phyloP scores from a whole-genome alignment of 169 alveolate species.

The Plasmodium adleri region DNA sequence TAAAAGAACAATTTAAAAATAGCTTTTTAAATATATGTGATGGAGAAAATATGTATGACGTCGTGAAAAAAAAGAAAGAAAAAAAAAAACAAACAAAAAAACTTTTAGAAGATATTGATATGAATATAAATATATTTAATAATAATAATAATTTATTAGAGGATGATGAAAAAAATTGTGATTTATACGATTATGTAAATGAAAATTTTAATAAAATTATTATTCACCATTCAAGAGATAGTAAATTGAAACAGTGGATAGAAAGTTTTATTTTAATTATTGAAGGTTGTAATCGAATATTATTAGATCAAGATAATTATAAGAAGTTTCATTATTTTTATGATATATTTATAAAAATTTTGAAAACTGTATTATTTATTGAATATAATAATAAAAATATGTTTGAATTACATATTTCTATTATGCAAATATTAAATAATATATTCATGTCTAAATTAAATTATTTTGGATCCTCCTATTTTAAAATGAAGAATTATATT shows the following conservation, averaged over 20 bases:
- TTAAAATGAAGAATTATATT: slow-evolving; percentile 51
- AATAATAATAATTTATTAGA: background rate
- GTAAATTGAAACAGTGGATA: slow-evolving; percentile 67
- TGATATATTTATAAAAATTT: slow-evolving; percentile 58
- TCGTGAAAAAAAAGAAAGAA: background rate
- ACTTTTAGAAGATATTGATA: slow-evolving; percentile 21
- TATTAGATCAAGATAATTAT: slow-evolving; percentile 46
- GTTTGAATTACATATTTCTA: slow-evolving; percentile 72
- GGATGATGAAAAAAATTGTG: background rate
- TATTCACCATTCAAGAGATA: slow-evolving; percentile 73
- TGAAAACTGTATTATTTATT: slow-evolving; percentile 42
- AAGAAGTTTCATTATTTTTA: slow-evolving; percentile 45
- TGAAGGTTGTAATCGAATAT: slow-evolving; percentile 64
- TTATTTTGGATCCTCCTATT: slow-evolving; percentile 18
- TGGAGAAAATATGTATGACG: too few species aligned
- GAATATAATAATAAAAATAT: slow-evolving; percentile 39
- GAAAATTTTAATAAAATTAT: slow-evolving; percentile 67
- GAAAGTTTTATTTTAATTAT: slow-evolving; percentile 71
- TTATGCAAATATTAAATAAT: slow-evolving; percentile 61
- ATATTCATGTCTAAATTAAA: slow-evolving; percentile 51
- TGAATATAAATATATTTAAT: background rate
- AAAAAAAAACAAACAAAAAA: slow-evolving; percentile 1
- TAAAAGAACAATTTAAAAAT: too few species aligned
- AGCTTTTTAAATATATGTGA: too few species aligned
- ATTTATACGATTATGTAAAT: slow-evolving; percentile 63